A percentile compares a stretch with the other conserved stretches of the same genome.
phyloP scores from a whole-genome alignment of 2,329 filamentous ascomycete species.

The Berkeleyomyces basicola region DNA sequence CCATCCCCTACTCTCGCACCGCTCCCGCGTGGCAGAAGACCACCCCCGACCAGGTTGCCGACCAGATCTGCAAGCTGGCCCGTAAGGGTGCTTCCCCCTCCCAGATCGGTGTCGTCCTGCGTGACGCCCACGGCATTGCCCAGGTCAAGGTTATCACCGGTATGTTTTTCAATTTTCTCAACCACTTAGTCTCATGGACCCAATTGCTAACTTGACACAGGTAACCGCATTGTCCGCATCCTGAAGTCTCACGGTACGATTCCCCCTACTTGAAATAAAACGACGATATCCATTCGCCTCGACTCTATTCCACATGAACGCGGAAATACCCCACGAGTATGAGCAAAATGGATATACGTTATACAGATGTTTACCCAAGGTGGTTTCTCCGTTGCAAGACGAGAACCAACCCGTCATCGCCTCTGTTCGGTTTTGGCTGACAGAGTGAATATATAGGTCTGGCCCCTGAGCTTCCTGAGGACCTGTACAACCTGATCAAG shows the following conservation, averaged over 20 bases:
- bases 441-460: slow-evolving; percentile 87
- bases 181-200: background rate
- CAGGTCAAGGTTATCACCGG: slow-evolving; percentile 96
- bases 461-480: slow-evolving; percentile 95
- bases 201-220: slow-evolving; percentile 35
- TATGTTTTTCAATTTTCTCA: slow-evolving; percentile 32
- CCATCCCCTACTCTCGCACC: slow-evolving; percentile 90
- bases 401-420: slow-evolving; percentile 29
- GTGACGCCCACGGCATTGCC: slow-evolving; percentile 94
- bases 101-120: slow-evolving; percentile 93
- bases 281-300: slow-evolving; percentile 20
- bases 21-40: slow-evolving; percentile 95
- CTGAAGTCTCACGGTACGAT: slow-evolving; percentile 92
- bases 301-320: slow-evolving; percentile 10
- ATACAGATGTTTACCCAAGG: slow-evolving; percentile 11
- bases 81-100: slow-evolving; percentile 97
- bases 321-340: slow-evolving; percentile 7
- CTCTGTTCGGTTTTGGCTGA: slow-evolving; percentile 89
- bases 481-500: slow-evolving; percentile 99
- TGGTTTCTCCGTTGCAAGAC: slow-evolving; percentile 11
- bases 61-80: slow-evolving; percentile 98
- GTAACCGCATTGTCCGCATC: slow-evolving; percentile 99
- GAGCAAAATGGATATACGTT: slow-evolving; percentile 8
- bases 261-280: slow-evolving; percentile 20
- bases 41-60: slow-evolving; percentile 93